phyloP scores from a whole-genome alignment of 75 land plant species.

The Pinus tabuliformis region DNA sequence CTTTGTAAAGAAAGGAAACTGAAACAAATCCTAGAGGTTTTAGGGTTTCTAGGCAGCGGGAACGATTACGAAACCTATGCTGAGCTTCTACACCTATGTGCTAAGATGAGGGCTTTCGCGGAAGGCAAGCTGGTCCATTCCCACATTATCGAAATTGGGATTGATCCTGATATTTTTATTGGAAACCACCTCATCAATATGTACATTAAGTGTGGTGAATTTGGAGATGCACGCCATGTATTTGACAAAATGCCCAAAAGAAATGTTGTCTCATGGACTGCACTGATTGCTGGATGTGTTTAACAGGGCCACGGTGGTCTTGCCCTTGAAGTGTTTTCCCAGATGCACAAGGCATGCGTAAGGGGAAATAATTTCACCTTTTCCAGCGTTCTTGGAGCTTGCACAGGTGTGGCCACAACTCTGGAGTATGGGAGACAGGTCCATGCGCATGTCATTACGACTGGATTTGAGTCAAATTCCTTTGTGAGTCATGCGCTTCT shows the following conservation, averaged over 20 bases:
- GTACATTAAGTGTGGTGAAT: conserved; percentile 21
- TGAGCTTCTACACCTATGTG: not conserved
- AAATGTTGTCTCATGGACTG: conserved; percentile 33
- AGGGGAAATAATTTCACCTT: conserved; percentile 46
- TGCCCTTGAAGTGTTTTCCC: conserved; percentile 35
- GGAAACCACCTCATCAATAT: conserved; percentile 24
- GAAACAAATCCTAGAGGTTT: too few relatives aligned
- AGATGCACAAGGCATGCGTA: conserved; percentile 33
- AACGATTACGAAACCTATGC: too few relatives aligned
- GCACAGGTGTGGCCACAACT: conserved; percentile 14
- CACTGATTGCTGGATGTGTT: conserved; percentile 21
- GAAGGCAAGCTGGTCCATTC: conserved; percentile 28
- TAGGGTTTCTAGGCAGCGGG: too few relatives aligned
- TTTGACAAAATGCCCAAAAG: conserved; percentile 31
- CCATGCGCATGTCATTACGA: conserved; percentile 37
- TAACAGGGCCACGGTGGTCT: conserved; percentile 16
- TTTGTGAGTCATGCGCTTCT: conserved; percentile 46
- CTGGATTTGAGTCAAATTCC: conserved; percentile 44
- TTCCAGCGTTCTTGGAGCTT: conserved; percentile 52
- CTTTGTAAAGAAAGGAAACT: too few relatives aligned
- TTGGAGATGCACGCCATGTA: conserved; percentile 14
- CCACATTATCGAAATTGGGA: conserved; percentile 15
- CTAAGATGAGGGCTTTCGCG: not conserved
- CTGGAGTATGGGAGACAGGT: conserved; percentile 22
- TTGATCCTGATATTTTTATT: conserved; percentile 20